phyloP scores from a whole-genome alignment of 2,329 filamentous ascomycete species.

The Fusarium verrucosum region DNA sequence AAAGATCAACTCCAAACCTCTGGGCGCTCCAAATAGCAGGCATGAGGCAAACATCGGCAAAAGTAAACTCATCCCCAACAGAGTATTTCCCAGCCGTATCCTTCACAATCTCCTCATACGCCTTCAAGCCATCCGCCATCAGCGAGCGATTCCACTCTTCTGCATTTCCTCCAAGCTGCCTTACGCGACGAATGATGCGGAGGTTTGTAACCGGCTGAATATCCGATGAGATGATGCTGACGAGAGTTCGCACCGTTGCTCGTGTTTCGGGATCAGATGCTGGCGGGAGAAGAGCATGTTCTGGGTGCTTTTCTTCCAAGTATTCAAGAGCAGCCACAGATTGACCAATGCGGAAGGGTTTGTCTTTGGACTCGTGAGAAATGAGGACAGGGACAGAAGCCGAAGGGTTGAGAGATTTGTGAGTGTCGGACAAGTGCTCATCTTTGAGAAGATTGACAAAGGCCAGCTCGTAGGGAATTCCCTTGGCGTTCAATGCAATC shows the following conservation, averaged over 20 bases:
- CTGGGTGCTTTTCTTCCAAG: slow-evolving; percentile 64
- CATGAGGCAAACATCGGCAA: slow-evolving; percentile 67
- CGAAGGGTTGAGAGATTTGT: slow-evolving; percentile 62
- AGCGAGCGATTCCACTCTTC: slow-evolving; percentile 62
- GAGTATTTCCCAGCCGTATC: slow-evolving; percentile 60
- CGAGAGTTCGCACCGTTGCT: slow-evolving; percentile 63
- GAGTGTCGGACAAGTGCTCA: slow-evolving; percentile 59
- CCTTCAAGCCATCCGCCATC: slow-evolving; percentile 62
- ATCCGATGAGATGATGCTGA: slow-evolving; percentile 64
- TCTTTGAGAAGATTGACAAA: slow-evolving; percentile 64
- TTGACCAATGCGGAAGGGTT: slow-evolving; percentile 59
- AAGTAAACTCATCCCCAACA: slow-evolving; percentile 62
- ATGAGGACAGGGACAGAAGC: slow-evolving; percentile 64
- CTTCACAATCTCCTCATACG: slow-evolving; percentile 60
- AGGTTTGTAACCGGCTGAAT: slow-evolving; percentile 69
- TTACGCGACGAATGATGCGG: slow-evolving; percentile 60
- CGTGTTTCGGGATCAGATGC: slow-evolving; percentile 51
- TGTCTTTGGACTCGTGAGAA: slow-evolving; percentile 43
- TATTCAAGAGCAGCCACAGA: slow-evolving; percentile 70
- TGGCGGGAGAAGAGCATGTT: slow-evolving; percentile 60
- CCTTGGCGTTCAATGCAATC: slow-evolving; percentile 67
- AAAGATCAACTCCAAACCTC: slow-evolving; percentile 63
- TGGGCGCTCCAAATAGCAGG: slow-evolving; percentile 68
- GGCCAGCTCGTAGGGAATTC: slow-evolving; percentile 57
- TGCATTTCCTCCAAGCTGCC: slow-evolving; percentile 53